Percentiles rank a stretch among this genome's conserved stretches.
Conservation (phyloP, 805 yeast species). For the Kurtzmaniella cleridarum region DNA sequence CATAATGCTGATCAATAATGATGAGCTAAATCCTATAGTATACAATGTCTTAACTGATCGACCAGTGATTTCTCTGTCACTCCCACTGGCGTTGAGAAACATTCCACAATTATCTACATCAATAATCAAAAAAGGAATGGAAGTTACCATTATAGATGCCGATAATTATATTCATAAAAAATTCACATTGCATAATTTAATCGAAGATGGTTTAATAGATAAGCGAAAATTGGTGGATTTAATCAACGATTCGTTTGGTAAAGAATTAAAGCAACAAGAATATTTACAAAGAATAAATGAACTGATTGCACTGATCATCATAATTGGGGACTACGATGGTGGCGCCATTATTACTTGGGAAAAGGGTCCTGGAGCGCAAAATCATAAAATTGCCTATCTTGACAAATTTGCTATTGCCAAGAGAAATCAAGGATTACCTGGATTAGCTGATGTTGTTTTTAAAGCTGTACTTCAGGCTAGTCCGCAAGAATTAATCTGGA, state of each 20-base stretch:
- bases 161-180: conserved; percentile 19
- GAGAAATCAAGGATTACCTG: conserved; percentile 81
- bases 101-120: conserved; percentile 69
- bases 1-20: conserved; percentile 53
- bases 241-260: conserved; percentile 76
- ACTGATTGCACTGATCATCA: conserved; percentile 66
- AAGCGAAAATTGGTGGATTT: conserved; percentile 51
- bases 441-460: conserved; percentile 90
- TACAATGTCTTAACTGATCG: conserved; percentile 90
- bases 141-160: conserved; percentile 40
- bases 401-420: conserved; percentile 92
- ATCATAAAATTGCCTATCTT: conserved; percentile 58
- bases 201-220: conserved; percentile 42
- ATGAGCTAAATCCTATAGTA: conserved; percentile 74
- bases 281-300: conserved; percentile 64
- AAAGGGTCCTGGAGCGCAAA: conserved; percentile 13
- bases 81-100: conserved; percentile 59
- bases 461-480: conserved; percentile 68
- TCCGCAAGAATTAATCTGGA: conserved; percentile 78
- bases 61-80: conserved; percentile 82
- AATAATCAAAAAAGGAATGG: conserved; percentile 70
- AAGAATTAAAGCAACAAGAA: conserved; percentile 55
- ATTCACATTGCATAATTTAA: conserved; percentile 36
- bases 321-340: conserved; percentile 94
- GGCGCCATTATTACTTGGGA: conserved; percentile 93